These are phyloP conservation scores for Phytophthora constricta DNA, from an alignment of 352 stramenopile genomes.

Conservation along the genomic window DNA sequence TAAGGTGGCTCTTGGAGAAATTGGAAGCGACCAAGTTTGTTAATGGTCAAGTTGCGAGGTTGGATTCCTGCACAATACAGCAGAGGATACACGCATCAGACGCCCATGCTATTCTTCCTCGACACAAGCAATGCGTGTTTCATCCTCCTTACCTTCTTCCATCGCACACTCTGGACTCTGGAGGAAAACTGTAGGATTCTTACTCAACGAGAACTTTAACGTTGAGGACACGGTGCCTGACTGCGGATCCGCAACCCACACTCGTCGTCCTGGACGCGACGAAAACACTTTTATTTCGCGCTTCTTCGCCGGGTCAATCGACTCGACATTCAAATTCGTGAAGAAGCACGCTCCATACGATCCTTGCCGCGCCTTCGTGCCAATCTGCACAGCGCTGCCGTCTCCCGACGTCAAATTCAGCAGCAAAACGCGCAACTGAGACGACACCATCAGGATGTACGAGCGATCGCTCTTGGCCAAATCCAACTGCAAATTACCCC, in stretches of 20 bases:
- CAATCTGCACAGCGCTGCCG: slow-evolving; percentile 81
- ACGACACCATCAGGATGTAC: slow-evolving; percentile 86
- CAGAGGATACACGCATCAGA: not conserved
- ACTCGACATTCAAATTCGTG: slow-evolving; percentile 58
- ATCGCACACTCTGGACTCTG: slow-evolving; percentile 55
- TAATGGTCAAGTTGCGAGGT: slow-evolving; percentile 78
- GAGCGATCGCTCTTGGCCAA: slow-evolving; percentile 53
- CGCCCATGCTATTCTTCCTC: not conserved
- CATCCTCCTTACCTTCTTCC: slow-evolving; percentile 53
- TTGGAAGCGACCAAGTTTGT: slow-evolving; percentile 78
- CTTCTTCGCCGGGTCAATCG: slow-evolving; percentile 65
- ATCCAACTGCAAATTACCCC: slow-evolving; percentile 55
- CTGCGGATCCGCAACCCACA: slow-evolving; percentile 84
- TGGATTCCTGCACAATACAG: slow-evolving; percentile 47
- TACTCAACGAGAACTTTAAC: slow-evolving; percentile 82
- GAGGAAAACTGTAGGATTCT: slow-evolving; percentile 67
- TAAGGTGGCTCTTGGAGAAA: slow-evolving; percentile 71
- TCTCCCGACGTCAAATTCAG: slow-evolving; percentile 77
- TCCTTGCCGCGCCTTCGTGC: slow-evolving; percentile 82
- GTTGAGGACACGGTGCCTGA: slow-evolving; percentile 84
- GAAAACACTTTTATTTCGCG: slow-evolving; percentile 83
- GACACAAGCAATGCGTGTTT: slow-evolving; percentile 5
- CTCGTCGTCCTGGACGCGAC: slow-evolving; percentile 72
- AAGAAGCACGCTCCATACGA: slow-evolving; percentile 88
- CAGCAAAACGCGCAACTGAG: slow-evolving; percentile 78